These are phyloP conservation scores for Boletus subcaerulescens DNA, from an alignment of 768 basidiomycete genomes.

Conservation along the genomic window DNA sequence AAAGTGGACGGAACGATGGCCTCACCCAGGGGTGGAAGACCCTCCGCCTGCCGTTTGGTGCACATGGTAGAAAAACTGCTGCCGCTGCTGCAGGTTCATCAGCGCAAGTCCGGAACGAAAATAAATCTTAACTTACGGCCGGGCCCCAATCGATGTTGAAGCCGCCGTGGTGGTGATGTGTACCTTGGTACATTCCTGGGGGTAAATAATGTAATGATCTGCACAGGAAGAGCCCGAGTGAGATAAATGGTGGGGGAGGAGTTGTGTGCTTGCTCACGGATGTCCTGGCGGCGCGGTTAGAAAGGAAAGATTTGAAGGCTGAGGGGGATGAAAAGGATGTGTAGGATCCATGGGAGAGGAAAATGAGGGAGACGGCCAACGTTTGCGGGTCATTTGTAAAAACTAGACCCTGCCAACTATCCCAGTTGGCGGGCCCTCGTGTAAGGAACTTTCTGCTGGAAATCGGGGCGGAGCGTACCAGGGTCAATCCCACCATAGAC, in stretches of 20 bases:
- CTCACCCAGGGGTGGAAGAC: not conserved
- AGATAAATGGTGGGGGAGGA: not conserved
- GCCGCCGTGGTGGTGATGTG: fast-evolving
- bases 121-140: not conserved
- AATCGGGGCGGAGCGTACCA: not conserved
- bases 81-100: slow-evolving; percentile 1
- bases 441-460: slow-evolving; percentile 1
- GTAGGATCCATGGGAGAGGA: not conserved
- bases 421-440: not conserved
- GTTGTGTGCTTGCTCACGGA: not conserved
- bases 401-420: slow-evolving; percentile 5
- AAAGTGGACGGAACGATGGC: not conserved
- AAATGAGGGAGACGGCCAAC: not conserved
- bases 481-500: not conserved
- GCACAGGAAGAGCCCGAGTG: not conserved
- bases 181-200: not conserved
- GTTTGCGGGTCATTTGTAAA: not conserved
- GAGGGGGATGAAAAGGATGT: no score
- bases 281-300: fast-evolving
- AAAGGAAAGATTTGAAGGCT: not conserved
- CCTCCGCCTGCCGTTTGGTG: not conserved
- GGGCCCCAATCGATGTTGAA: slow-evolving; percentile 1
- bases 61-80: not conserved
- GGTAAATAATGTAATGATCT: not conserved
- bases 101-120: not conserved